phyloP scores from a whole-genome alignment of 2,329 filamentous ascomycete genomes.

The Diaporthe australafricana region DNA sequence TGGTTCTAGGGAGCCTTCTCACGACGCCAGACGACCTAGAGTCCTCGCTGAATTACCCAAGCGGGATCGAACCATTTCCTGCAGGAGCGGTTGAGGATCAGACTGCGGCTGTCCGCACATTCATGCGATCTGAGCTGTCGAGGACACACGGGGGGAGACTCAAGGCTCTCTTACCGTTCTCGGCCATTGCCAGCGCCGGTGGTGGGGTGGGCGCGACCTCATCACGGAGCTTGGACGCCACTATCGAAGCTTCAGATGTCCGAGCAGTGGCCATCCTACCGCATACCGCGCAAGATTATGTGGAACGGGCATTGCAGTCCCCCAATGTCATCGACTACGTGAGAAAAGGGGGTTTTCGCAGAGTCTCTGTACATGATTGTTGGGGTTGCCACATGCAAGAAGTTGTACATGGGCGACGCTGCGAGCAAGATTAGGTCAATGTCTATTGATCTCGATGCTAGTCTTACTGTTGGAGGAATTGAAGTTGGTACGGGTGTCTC shows the following conservation, averaged over 20 bases:
- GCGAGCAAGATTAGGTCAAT: background rate
- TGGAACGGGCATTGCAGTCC: background rate
- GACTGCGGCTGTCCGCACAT: background rate
- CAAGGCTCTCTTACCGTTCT: background rate
- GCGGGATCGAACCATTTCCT: background rate
- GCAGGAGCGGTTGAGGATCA: background rate
- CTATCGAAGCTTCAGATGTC: background rate
- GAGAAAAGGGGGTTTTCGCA: background rate
- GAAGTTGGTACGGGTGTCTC: background rate
- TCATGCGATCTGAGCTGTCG: background rate
- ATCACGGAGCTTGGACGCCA: background rate
- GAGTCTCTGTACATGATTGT: slow-evolving; percentile 14
- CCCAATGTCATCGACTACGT: background rate
- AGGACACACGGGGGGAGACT: background rate
- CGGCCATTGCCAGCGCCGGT: background rate
- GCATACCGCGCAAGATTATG: background rate
- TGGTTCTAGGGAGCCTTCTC: slow-evolving; percentile 2
- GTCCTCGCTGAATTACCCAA: background rate
- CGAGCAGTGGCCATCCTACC: background rate
- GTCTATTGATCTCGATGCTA: background rate
- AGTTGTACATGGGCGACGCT: background rate
- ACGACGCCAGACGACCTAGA: background rate
- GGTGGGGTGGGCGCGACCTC: background rate
- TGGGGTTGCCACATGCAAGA: background rate
- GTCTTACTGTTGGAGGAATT: background rate